A percentile compares a stretch with the other conserved stretches of the same genome.
phyloP scores from a whole-genome alignment of 805 yeast genomes.

The Brettanomyces nanus region DNA sequence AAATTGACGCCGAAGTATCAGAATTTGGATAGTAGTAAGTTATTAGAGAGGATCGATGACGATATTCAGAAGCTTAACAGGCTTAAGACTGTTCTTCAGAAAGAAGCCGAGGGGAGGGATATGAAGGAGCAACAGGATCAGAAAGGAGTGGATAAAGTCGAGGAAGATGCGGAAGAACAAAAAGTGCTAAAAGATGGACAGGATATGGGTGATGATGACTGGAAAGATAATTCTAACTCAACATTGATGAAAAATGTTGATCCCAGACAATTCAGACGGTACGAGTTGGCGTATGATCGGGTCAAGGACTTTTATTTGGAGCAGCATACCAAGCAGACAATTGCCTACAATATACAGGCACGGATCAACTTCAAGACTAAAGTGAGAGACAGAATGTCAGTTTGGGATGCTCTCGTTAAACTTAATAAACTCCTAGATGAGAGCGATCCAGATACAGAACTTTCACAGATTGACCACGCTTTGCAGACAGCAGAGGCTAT shows the following conservation, averaged over 20 bases:
- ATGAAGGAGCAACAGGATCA: conserved; percentile 9
- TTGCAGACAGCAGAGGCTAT: conserved; percentile 72
- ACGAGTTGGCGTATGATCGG: conserved; percentile 60
- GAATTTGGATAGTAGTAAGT: conserved; percentile 24
- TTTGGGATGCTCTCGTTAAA: conserved; percentile 64
- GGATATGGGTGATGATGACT: conserved; percentile 3
- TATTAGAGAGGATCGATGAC: conserved; percentile 34
- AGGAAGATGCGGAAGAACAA: conserved; percentile 2
- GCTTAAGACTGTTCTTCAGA: conserved; percentile 24
- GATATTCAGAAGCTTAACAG: conserved; percentile 34
- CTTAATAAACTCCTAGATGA: conserved; percentile 59
- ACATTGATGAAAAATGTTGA: conserved; percentile 16
- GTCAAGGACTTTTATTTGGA: conserved; percentile 60
- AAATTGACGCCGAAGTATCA: conserved; percentile 13
- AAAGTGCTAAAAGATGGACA: conserved; percentile 4
- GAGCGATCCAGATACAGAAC: conserved; percentile 68
- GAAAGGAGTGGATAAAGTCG: conserved; percentile 5
- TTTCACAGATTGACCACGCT: conserved; percentile 70
- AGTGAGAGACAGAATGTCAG: conserved; percentile 55
- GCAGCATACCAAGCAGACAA: conserved; percentile 64
- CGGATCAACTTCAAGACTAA: conserved; percentile 64
- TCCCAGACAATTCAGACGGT: conserved; percentile 45
- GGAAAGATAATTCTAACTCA: conserved; percentile 18
- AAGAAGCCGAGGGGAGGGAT: conserved; percentile 4
- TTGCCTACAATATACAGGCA: conserved; percentile 64